These are phyloP conservation scores for Phytomonas sp. DNA, from an alignment of 208 protist species.

Conservation along the genomic window DNA sequence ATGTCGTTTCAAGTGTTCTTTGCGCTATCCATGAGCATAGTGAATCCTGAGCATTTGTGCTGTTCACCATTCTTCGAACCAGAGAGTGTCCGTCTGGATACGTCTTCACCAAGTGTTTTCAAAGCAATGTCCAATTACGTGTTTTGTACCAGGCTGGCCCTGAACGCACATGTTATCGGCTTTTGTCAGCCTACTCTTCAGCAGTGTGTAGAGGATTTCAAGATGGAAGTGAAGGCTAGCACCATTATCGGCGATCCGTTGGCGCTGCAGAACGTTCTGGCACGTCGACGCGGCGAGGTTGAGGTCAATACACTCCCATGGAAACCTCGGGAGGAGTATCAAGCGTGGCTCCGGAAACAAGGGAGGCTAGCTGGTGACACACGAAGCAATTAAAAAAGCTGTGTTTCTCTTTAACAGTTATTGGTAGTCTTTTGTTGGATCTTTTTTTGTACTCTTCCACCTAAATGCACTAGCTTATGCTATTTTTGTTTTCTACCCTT, in stretches of 20 bases:
- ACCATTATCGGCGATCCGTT: conserved; percentile 21
- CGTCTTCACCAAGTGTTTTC: conserved; percentile 16
- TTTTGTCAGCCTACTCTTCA: conserved; percentile 78
- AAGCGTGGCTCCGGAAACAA: conserved; percentile 47
- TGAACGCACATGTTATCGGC: conserved; percentile 83
- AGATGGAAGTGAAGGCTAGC: conserved; percentile 41
- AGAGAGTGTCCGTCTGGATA: conserved; percentile 25
- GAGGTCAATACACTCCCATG: conserved; percentile 56
- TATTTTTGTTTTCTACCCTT: not conserved
- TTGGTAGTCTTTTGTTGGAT: not conserved
- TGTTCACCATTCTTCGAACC: conserved; percentile 46
- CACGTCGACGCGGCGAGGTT: conserved; percentile 39
- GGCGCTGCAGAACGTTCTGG: conserved; percentile 26
- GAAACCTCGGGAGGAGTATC: conserved; percentile 58
- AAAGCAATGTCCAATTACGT: conserved; percentile 52
- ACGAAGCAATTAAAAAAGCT: not conserved
- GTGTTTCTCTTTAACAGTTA: not conserved
- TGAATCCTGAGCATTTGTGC: conserved; percentile 66
- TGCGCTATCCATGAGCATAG: conserved; percentile 58
- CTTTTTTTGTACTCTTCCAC: not conserved
- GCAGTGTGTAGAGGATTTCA: conserved; percentile 67
- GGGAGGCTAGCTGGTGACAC: conserved; percentile 24
- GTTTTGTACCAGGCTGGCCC: conserved; percentile 65
- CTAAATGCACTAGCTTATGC: not conserved
- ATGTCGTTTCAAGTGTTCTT: conserved; percentile 58